phyloP scores from a whole-genome alignment of 164 flowering plant genomes.

The Magnolia sinica region DNA sequence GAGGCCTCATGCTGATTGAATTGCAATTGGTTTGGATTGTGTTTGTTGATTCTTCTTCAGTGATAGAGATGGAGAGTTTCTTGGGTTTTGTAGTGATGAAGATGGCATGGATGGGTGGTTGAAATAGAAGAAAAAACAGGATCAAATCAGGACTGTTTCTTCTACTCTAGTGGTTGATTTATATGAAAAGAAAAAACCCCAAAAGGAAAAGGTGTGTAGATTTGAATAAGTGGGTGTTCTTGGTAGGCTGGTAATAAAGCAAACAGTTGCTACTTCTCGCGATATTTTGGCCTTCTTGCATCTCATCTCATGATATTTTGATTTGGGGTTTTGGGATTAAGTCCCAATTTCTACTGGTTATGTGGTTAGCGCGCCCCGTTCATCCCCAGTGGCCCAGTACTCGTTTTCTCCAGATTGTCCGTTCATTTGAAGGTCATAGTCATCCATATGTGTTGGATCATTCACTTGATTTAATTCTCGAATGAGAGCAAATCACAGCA shows the following conservation, averaged over 20 bases:
- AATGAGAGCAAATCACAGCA: background rate
- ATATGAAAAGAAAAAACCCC: conserved; percentile 2
- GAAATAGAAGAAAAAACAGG: background rate
- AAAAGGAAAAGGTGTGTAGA: conserved; percentile 1
- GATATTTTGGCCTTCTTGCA: background rate
- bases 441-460: background rate
- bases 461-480: background rate
- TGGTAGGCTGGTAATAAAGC: conserved; percentile 9
- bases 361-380: background rate
- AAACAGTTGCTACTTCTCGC: background rate
- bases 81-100: conserved; percentile 15
- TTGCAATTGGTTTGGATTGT: background rate
- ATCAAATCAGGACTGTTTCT: background rate
- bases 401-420: background rate
- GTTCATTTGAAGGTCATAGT: background rate
- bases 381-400: background rate
- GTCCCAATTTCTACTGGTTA: background rate
- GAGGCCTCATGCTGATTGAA: conserved; percentile 25
- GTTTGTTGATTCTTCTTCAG: conserved; percentile 1
- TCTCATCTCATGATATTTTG: background rate
- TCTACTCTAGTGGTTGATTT: conserved; percentile 10
- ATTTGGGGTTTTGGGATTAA: background rate
- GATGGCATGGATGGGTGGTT: conserved; percentile 12
- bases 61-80: background rate
- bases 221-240: conserved; percentile 8